phyloP scores from a whole-genome alignment of 75 land plant genomes.

The Pinus taeda region DNA sequence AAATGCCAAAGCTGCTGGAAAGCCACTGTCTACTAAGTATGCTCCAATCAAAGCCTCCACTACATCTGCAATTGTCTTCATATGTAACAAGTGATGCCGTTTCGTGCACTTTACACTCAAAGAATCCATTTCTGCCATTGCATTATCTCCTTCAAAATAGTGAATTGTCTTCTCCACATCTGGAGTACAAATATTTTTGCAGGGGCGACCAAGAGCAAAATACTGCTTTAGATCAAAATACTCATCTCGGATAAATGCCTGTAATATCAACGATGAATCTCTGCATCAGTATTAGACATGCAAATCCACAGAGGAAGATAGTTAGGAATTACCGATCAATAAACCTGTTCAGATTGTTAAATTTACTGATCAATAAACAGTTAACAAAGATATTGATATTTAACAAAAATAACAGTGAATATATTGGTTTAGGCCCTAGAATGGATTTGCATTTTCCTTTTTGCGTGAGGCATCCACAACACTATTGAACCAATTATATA shows the following conservation, averaged over 20 bases:
- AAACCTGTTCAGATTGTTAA: too few species aligned
- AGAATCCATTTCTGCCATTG: constrained; percentile 7
- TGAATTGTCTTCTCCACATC: constrained; percentile 13
- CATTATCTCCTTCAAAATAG: constrained; percentile 5
- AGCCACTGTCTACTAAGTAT: constrained; percentile 76
- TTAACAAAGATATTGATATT: too few species aligned
- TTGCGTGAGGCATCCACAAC: too few species aligned
- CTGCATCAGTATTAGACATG: neutral
- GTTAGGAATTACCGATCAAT: too few species aligned
- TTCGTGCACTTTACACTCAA: constrained; percentile 42
- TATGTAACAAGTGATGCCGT: constrained; percentile 71
- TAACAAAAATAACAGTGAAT: too few species aligned
- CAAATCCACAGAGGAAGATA: neutral
- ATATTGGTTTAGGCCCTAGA: too few species aligned
- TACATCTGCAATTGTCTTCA: constrained; percentile 92
- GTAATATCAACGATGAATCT: constrained; percentile 12
- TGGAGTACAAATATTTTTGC: too few species aligned
- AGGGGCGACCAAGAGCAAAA: too few species aligned
- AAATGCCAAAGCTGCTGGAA: constrained; percentile 75
- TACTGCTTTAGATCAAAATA: constrained; percentile 46
- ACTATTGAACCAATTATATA: too few species aligned
- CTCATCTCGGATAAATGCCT: constrained; percentile 79
- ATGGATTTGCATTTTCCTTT: neutral
- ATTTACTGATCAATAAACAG: too few species aligned
- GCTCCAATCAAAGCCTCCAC: constrained; percentile 95